Evolutionary conservation across 1,284 basidiomycete species (phyloP).

Genomic region (Pyrrhoderma noxium): DNA sequence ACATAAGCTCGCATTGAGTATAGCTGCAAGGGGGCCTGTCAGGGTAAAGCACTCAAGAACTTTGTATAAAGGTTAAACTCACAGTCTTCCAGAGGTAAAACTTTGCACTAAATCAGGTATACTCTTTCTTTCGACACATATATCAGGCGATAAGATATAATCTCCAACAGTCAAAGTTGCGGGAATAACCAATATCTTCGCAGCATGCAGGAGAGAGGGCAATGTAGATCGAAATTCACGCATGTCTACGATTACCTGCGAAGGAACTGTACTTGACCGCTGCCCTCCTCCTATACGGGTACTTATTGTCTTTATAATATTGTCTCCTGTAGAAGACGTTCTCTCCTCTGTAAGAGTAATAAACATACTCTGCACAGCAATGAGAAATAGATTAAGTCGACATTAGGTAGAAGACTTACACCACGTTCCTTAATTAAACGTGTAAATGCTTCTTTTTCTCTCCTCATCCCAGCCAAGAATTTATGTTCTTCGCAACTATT

Average conservation of each 20-base stretch:
- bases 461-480: conserved; percentile 81
- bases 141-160: conserved; percentile 92
- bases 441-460: conserved; percentile 95
- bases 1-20: conserved; percentile 97
- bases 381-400: conserved; percentile 9
- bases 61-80: conserved; percentile 34
- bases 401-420: no score
- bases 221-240: conserved; percentile 93
- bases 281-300: conserved; percentile 83
- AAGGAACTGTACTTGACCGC: conserved; percentile 59
- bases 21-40: no score
- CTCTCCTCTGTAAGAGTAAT: conserved; percentile 78
- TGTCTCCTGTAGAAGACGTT: conserved; percentile 42
- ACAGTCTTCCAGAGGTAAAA: conserved; percentile 92
- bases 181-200: conserved; percentile 77
- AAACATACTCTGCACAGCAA: conserved; percentile 68
- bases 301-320: conserved; percentile 80
- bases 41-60: no score
- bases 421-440: conserved; percentile 87
- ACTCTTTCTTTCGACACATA: conserved; percentile 95
- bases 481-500: conserved; percentile 94
- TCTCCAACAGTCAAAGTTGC: conserved; percentile 93
- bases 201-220: conserved; percentile 85
- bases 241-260: conserved; percentile 90
- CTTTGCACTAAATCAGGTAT: conserved; percentile 86